These are phyloP conservation scores for Beauveria rudraprayagi DNA, from an alignment of 2,329 filamentous ascomycete genomes.

Conservation along the genomic window DNA sequence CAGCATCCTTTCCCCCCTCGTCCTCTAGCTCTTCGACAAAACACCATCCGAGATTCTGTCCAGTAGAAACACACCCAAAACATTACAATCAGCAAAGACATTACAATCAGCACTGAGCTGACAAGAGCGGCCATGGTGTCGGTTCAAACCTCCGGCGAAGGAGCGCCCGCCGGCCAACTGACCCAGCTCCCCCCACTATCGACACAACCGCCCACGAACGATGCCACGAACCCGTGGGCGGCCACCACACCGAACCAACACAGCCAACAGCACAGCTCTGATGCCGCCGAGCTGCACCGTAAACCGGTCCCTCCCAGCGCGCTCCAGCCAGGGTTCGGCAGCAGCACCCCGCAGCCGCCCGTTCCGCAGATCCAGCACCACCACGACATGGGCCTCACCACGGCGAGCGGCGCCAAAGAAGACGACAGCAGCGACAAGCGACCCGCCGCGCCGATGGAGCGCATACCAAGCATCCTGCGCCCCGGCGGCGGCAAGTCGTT, in stretches of 20 bases:
- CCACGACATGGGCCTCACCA: neutral
- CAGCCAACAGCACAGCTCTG: neutral
- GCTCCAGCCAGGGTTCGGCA: neutral
- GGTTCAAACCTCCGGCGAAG: constrained; percentile 6
- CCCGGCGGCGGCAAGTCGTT: constrained; percentile 25
- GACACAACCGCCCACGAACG: neutral
- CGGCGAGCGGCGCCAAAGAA: neutral
- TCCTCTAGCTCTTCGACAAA: neutral
- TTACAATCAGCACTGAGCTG: neutral
- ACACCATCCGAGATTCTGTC: neutral
- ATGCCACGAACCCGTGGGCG: neutral
- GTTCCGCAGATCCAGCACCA: neutral
- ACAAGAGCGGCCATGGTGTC: constrained; percentile 7
- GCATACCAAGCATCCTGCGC: constrained; percentile 8
- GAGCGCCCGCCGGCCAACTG: neutral
- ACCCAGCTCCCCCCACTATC: neutral
- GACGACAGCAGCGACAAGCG: neutral
- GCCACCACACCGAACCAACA: neutral
- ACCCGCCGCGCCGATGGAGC: neutral
- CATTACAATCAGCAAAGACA: neutral
- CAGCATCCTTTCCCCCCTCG: neutral
- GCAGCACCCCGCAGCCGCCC: neutral
- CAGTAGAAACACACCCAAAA: neutral
- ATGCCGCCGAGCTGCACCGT: neutral
- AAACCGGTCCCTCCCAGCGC: neutral